phyloP scores from a whole-genome alignment of 129 eudicot species.

The Ambrosia artemisiifolia region DNA sequence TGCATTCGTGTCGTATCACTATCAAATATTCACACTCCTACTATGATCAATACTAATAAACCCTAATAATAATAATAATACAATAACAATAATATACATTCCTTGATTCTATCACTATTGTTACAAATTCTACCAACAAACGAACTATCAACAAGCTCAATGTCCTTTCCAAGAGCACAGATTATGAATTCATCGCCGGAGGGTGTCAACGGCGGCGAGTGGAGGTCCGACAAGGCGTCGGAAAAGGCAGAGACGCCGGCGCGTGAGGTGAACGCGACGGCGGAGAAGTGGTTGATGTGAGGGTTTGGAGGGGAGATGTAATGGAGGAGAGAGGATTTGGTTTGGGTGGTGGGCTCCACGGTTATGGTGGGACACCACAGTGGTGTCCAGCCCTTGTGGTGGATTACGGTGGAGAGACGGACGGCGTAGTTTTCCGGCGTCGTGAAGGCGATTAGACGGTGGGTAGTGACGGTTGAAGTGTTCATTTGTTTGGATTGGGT shows the following conservation, averaged over 20 bases:
- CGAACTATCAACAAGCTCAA: conserved; percentile 40
- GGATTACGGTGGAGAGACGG: conserved; percentile 58
- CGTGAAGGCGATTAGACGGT: conserved; percentile 71
- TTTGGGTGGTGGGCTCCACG: conserved; percentile 58
- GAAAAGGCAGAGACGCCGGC: conserved; percentile 66
- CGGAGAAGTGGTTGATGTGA: conserved; percentile 51
- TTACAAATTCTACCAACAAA: conserved; percentile 39
- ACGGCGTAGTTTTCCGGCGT: conserved; percentile 74
- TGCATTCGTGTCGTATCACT: too few relatives aligned
- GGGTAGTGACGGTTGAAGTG: not conserved
- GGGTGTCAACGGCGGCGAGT: conserved; percentile 42
- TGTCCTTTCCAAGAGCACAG: conserved; percentile 72
- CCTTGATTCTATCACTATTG: conserved; percentile 40
- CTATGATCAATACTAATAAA: too few relatives aligned
- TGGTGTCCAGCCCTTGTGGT: conserved; percentile 62
- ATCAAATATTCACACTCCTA: too few relatives aligned
- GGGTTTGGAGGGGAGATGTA: conserved; percentile 19
- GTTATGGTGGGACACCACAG: conserved; percentile 82
- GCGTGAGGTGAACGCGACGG: conserved; percentile 86
- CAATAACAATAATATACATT: too few relatives aligned
- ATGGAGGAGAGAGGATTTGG: conserved; percentile 50
- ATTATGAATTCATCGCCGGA: conserved; percentile 44
- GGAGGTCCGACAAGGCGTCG: conserved; percentile 38
- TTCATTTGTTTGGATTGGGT: not conserved
- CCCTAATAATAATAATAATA: too few relatives aligned